phyloP scores from a whole-genome alignment of 2,329 filamentous ascomycete genomes.

The Fusarium udum region DNA sequence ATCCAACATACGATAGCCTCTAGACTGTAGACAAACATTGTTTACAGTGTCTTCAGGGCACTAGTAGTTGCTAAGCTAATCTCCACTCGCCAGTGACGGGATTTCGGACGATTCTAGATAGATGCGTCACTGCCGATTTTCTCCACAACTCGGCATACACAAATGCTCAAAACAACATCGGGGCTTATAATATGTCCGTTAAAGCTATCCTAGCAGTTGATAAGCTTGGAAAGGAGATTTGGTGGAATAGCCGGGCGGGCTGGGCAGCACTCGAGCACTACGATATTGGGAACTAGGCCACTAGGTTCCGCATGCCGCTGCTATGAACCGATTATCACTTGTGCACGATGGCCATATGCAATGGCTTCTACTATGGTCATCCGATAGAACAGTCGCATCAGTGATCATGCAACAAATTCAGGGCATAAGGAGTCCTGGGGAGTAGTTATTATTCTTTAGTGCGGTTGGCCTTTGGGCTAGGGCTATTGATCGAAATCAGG shows the following conservation, averaged over 20 bases:
- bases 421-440: background rate
- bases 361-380: background rate
- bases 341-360: background rate
- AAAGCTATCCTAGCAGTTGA: background rate
- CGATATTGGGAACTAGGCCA: background rate
- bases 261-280: background rate
- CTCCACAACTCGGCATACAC: background rate
- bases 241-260: background rate
- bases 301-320: background rate
- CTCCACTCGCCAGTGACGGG: conserved; percentile 12
- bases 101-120: background rate
- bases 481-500: background rate
- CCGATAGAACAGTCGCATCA: background rate
- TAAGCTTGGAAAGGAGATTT: background rate
- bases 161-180: background rate
- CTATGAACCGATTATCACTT: background rate
- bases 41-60: background rate
- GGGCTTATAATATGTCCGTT: rapidly evolving
- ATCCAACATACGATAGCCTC: background rate
- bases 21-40: background rate
- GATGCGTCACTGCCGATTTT: background rate
- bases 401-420: background rate
- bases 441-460: background rate
- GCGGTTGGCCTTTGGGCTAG: background rate
- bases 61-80: background rate